phyloP scores from a whole-genome alignment of 2,329 filamentous ascomycete genomes.

The Fusarium liriodendri region DNA sequence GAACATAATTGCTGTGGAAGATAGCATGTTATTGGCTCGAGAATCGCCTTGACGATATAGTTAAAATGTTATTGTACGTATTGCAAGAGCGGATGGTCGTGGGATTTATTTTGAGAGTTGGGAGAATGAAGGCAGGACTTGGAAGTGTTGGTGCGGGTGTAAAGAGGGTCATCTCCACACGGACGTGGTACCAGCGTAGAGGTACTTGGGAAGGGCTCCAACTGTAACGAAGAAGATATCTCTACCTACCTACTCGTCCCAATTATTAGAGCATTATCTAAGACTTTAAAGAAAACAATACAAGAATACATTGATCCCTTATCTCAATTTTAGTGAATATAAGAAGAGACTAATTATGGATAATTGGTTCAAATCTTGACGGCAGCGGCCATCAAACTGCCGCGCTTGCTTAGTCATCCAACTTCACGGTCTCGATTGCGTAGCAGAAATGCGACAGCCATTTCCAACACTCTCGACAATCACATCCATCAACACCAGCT shows the following conservation, averaged over 20 bases:
- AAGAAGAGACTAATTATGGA: no score
- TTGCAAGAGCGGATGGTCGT: background rate
- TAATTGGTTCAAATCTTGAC: no score
- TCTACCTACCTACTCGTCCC: no score
- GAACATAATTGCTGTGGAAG: background rate
- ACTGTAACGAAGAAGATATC: no score
- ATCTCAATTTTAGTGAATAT: no score
- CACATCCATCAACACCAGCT: background rate
- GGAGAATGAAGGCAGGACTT: background rate
- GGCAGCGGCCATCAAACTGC: no score
- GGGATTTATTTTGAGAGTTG: background rate
- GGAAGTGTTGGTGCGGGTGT: background rate
- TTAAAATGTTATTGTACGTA: background rate
- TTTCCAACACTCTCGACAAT: background rate
- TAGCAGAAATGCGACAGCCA: background rate
- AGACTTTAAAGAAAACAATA: no score
- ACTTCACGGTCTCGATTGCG: background rate
- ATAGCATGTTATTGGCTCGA: background rate
- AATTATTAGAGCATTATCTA: no score
- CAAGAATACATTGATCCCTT: no score
- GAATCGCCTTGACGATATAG: background rate
- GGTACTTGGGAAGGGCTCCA: no score
- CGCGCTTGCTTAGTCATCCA: background rate
- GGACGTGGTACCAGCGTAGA: background rate
- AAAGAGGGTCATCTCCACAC: background rate